Conservation (phyloP, 345 rosid species). For the Psidium friedrichsthalianum region DNA sequence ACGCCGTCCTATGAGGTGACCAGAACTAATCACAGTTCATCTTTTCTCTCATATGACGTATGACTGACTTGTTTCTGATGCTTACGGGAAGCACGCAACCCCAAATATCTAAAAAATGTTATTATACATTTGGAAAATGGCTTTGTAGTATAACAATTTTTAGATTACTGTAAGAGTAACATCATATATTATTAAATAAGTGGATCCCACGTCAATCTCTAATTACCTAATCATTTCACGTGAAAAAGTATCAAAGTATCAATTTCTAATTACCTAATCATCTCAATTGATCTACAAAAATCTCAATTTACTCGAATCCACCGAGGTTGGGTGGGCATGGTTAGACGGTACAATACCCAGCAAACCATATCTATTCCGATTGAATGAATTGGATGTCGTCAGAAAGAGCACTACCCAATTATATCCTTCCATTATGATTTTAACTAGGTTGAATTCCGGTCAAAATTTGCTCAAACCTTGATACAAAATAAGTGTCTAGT, state of each 20-base stretch:
- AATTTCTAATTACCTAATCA: background rate
- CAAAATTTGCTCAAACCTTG: background rate
- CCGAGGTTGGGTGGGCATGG: background rate
- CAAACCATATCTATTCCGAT: background rate
- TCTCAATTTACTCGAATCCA: background rate
- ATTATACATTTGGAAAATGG: too few species aligned
- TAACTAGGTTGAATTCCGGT: background rate
- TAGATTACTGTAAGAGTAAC: too few species aligned
- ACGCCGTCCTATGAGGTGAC: background rate
- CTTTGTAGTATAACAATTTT: too few species aligned
- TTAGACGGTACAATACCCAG: background rate
- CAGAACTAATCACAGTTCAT: background rate
- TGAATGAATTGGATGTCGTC: background rate
- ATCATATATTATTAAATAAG: too few species aligned
- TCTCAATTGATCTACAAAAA: background rate
- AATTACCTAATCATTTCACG: too few species aligned
- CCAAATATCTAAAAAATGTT: too few species aligned
- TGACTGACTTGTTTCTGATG: background rate
- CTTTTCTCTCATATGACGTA: too few species aligned
- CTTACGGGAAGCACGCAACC: background rate
- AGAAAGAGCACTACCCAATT: background rate
- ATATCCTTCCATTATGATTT: background rate
- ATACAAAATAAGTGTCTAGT: background rate
- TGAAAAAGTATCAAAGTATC: background rate
- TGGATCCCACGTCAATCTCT: too few species aligned